Evolutionary conservation across 1,284 basidiomycete genomes (phyloP), one percentile per base, ranked within the genome.

Genomic region (Laetiporus sulphureus): DNA sequence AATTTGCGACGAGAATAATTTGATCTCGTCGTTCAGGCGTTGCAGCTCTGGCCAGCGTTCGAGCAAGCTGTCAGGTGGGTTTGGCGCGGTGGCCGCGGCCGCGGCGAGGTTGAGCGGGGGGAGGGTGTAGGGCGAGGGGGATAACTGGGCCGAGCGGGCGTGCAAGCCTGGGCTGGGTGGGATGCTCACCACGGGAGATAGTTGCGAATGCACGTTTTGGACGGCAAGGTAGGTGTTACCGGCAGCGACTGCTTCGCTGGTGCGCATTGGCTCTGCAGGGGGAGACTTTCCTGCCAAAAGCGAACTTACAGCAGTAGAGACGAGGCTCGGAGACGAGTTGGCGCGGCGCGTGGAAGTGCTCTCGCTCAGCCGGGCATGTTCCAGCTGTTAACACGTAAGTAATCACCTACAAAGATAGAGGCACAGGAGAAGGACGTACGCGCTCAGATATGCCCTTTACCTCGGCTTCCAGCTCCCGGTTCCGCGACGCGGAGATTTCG

Each of bases 391-490:
- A n/a, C n/a, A n/a, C n/a, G n/a, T n/a, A n/a, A n/a, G n/a, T n/a
- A 15, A 23, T 10, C 31, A 30, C 10, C 15, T 19, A 33, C 16
- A 23, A 41, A 35, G 36, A 36, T 43, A n/a, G n/a, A n/a, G n/a
- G n/a, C n/a, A n/a, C n/a, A n/a, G n/a, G n/a, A n/a, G 32, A 56
- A 50, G n/a, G 18, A 47, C 65, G 19, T 42, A 74, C 77, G 52
- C 55, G 61, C 42, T 58, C 56, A 4, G 59, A 53, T 22, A 77
- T 57, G 24, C 48, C 50, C 32, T 62, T 62, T 31, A 79, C 62
- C 50, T 78, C 75, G 7, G 58, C 43, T 42, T 75, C 72, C 42
- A 79, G 49, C 7, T 57, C 55, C 38, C 62, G 64, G 45, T 78
- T 77, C 33, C 66, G 60, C 10, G 60, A 53, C 15, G 56, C 54